Percentiles rank a stretch among this genome's conserved stretches.
Evolutionary conservation across 768 basidiomycete species (phyloP).

Genomic region (Rhizopogon vulgaris): DNA sequence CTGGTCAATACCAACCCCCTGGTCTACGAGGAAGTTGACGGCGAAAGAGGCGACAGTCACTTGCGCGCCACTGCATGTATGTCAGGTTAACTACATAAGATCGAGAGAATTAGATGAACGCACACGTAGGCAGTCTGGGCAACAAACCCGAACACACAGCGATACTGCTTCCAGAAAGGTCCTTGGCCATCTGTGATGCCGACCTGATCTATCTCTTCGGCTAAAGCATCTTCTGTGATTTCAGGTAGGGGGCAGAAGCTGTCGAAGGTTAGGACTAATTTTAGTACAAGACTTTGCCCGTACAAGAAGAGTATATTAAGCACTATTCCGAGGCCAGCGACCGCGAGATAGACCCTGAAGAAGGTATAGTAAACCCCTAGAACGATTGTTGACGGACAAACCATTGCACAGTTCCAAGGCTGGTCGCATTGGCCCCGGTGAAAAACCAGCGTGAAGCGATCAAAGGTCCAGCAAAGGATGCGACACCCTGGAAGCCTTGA

Average conservation of each 20-base stretch:
- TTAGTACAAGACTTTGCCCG: conserved; percentile 13
- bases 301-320: conserved; percentile 64
- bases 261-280: conserved; percentile 1
- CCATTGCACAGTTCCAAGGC: conserved; percentile 67
- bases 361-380: background rate
- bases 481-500: conserved; percentile 75
- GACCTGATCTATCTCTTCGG: conserved; percentile 38
- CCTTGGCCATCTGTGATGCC: conserved; percentile 37
- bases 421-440: conserved; percentile 51
- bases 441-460: conserved; percentile 77
- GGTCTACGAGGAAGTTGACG: conserved; percentile 65
- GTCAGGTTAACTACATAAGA: background rate
- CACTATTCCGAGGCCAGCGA: conserved; percentile 53
- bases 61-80: conserved; percentile 47
- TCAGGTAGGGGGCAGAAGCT: conserved; percentile 66
- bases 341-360: conserved; percentile 57
- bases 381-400: conserved; percentile 9
- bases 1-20: conserved; percentile 45
- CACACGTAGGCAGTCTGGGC: conserved; percentile 66
- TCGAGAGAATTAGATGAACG: conserved; percentile 13
- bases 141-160: conserved; percentile 66
- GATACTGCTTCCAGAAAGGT: conserved; percentile 64
- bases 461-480: conserved; percentile 66
- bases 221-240: conserved; percentile 61
- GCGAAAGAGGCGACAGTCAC: conserved; percentile 62